Evolutionary conservation across 805 yeast genomes (phyloP).

Genomic region (Candida morakotiae): DNA sequence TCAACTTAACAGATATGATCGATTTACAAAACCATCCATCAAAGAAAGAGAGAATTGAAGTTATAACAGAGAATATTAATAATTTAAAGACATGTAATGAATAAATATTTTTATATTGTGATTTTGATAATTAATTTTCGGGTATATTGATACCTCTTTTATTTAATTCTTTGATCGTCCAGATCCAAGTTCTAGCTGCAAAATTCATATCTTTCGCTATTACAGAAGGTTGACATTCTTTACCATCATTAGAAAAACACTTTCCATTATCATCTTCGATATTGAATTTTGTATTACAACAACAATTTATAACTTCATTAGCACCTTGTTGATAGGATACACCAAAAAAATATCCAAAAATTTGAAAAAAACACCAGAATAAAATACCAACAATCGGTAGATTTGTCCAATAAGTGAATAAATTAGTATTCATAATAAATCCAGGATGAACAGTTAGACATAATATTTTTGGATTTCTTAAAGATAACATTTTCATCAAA

Average conservation of each 20-base stretch:
- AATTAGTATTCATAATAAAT: slow-evolving; percentile 74
- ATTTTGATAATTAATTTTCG: slow-evolving; percentile 1
- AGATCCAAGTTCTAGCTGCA: slow-evolving; percentile 71
- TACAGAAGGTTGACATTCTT: slow-evolving; percentile 50
- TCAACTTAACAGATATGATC: not conserved
- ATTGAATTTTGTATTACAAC: slow-evolving; percentile 49
- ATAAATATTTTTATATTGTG: no score
- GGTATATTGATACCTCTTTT: slow-evolving; percentile 39
- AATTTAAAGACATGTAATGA: slow-evolving; percentile 1
- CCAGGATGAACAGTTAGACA: slow-evolving; percentile 79
- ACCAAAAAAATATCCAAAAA: slow-evolving; percentile 67
- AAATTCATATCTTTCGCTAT: slow-evolving; percentile 54
- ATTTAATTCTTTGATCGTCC: slow-evolving; percentile 64
- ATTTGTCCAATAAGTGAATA: slow-evolving; percentile 73
- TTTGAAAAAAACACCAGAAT: slow-evolving; percentile 68
- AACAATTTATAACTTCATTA: slow-evolving; percentile 58
- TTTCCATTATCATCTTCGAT: slow-evolving; percentile 63
- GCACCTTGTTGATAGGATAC: slow-evolving; percentile 71
- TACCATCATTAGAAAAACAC: slow-evolving; percentile 61
- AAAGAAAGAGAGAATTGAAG: not conserved
- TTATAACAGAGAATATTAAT: not conserved
- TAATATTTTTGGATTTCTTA: slow-evolving; percentile 60
- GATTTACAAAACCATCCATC: not conserved
- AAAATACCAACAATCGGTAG: slow-evolving; percentile 72
- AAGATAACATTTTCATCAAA: slow-evolving; percentile 58